These are phyloP conservation scores for Leishmania lainsoni DNA, from an alignment of 208 protist species.

Conservation along the genomic window DNA sequence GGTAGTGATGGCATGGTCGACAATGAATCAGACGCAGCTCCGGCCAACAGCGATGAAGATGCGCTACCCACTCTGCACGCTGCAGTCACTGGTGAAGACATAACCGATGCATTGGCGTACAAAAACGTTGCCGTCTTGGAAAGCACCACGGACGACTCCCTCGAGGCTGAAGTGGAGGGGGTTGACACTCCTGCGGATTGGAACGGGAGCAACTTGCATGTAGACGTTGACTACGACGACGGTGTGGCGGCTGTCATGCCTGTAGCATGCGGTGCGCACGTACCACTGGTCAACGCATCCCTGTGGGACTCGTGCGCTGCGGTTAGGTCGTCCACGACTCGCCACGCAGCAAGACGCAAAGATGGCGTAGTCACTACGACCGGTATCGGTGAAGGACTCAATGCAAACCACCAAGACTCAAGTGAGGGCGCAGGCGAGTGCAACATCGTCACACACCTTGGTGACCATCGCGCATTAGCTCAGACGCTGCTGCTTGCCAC, in stretches of 20 bases:
- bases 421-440: not conserved
- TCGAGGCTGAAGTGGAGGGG: not conserved
- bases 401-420: not conserved
- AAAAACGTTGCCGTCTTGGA: not conserved
- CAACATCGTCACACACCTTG: not conserved
- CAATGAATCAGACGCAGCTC: not conserved
- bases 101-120: not conserved
- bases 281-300: not conserved
- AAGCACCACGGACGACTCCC: not conserved
- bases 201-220: not conserved
- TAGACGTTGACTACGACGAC: not conserved
- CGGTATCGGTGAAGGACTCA: not conserved
- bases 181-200: not conserved
- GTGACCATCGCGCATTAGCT: not conserved
- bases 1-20: not conserved
- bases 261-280: not conserved
- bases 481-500: slow-evolving; percentile 20
- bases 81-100: not conserved
- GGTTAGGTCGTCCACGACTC: not conserved
- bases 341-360: not conserved
- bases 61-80: not conserved
- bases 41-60: not conserved
- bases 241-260: not conserved
- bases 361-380: not conserved
- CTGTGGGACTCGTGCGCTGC: slow-evolving; percentile 15